Evolutionary conservation across 2,329 filamentous ascomycete species (phyloP).

Genomic region (Verticillium isaacii): DNA sequence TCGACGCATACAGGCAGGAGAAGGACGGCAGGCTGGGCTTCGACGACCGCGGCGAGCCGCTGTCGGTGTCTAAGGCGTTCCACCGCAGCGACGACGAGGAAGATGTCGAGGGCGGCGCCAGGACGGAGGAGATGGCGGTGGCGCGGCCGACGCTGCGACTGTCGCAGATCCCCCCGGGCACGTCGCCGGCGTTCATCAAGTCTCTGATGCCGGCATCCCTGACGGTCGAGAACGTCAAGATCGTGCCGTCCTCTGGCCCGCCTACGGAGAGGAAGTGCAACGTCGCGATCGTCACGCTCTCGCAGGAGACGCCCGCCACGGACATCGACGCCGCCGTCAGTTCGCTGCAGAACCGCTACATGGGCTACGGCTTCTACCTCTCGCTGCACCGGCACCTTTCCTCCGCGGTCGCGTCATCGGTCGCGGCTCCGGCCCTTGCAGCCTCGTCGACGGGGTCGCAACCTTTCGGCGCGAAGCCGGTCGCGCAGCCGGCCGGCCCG

Average conservation of each 20-base stretch:
- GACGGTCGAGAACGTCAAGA: conserved; percentile 67
- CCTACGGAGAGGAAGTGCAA: conserved; percentile 64
- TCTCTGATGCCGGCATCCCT: conserved; percentile 55
- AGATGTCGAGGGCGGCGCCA: conserved; percentile 35
- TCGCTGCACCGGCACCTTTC: conserved; percentile 79
- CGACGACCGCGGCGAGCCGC: conserved; percentile 38
- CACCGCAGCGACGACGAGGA: conserved; percentile 60
- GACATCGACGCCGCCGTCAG: conserved; percentile 81
- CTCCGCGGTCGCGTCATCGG: conserved; percentile 55
- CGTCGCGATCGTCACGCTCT: conserved; percentile 75
- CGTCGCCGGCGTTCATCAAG: conserved; percentile 55
- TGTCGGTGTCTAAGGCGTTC: conserved; percentile 67
- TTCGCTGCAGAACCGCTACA: conserved; percentile 73
- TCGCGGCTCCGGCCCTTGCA: conserved; percentile 27
- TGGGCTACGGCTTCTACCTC: conserved; percentile 80
- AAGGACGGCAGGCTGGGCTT: conserved; percentile 31
- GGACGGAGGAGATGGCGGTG: conserved; percentile 53
- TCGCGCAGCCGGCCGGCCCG: conserved; percentile 36
- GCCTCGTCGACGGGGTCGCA: conserved; percentile 49
- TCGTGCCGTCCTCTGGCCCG: conserved; percentile 52
- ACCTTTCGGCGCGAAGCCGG: conserved; percentile 73
- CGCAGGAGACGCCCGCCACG: conserved; percentile 73
- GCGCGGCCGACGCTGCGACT: conserved; percentile 60
- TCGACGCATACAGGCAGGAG: conserved; percentile 36
- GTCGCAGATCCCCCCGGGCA: conserved; percentile 55